Evolutionary conservation across 2,329 filamentous ascomycete species (phyloP).

Genomic region (Ceratocystis huliohia): DNA sequence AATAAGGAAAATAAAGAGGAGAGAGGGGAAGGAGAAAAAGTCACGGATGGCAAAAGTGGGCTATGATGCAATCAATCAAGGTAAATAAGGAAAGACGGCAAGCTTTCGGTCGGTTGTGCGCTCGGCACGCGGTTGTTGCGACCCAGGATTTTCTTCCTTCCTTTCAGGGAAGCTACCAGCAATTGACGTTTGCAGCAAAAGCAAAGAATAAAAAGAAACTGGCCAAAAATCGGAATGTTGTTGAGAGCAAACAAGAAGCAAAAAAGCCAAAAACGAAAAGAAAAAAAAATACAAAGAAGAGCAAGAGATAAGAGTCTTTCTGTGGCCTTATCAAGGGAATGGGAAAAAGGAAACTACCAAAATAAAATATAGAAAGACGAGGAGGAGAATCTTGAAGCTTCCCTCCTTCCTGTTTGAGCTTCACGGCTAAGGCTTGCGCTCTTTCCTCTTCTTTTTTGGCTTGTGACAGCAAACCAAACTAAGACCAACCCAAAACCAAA

Average conservation of each 20-base stretch:
- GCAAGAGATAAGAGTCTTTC: background rate
- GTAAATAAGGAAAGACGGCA: too few relatives aligned
- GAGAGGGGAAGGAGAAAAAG: background rate
- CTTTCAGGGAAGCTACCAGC: background rate
- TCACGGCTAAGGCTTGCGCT: background rate
- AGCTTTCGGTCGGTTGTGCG: slow-evolving; percentile 1
- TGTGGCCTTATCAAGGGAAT: background rate
- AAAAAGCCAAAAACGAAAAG: background rate
- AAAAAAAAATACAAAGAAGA: background rate
- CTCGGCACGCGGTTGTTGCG: slow-evolving; percentile 13
- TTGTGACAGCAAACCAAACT: background rate
- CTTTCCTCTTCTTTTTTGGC: background rate
- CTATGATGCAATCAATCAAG: background rate
- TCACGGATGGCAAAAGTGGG: background rate
- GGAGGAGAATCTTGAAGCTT: background rate
- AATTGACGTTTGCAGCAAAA: background rate
- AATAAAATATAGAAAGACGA: background rate
- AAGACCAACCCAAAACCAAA: too few relatives aligned
- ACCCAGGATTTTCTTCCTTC: background rate
- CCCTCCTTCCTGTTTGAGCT: background rate
- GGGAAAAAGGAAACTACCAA: background rate
- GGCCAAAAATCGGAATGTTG: background rate
- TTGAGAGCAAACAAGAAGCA: background rate
- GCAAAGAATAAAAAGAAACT: background rate
- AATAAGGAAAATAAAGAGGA: background rate